A percentile compares a stretch with the other conserved stretches of the same genome.
These are phyloP conservation scores for Smittium mucronatum DNA, from an alignment of 371 early-diverging fungal genomes.

Conservation along the genomic window DNA sequence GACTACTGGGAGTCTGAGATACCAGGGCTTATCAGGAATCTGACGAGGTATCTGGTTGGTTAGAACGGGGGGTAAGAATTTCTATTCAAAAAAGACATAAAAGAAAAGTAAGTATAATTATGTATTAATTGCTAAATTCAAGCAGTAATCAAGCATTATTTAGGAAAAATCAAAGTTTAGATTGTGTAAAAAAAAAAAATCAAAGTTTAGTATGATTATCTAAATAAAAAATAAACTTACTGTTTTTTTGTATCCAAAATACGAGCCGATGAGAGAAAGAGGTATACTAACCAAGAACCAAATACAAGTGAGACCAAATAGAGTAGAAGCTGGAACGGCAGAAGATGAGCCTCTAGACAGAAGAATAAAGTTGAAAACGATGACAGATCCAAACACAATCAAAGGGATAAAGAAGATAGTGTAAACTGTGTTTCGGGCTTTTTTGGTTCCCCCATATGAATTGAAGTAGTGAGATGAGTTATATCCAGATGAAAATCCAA, in stretches of 20 bases:
- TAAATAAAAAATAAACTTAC: slow-evolving; percentile 13
- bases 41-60: slow-evolving; percentile 92
- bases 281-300: slow-evolving; percentile 86
- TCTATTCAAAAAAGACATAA: too few species aligned
- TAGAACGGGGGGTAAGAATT: slow-evolving; percentile 69
- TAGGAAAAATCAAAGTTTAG: too few species aligned
- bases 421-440: slow-evolving; percentile 67
- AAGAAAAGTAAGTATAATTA: too few species aligned
- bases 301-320: slow-evolving; percentile 66
- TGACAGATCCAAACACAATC: slow-evolving; percentile 45
- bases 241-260: slow-evolving; percentile 80
- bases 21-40: slow-evolving; percentile 72
- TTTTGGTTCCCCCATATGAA: slow-evolving; percentile 80
- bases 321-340: slow-evolving; percentile 85
- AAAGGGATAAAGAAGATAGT: slow-evolving; percentile 79
- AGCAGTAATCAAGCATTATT: too few species aligned
- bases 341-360: slow-evolving; percentile 73
- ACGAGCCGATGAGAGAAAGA: slow-evolving; percentile 77
- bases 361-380: slow-evolving; percentile 82
- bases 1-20: slow-evolving; percentile 56
- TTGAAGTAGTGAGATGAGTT: slow-evolving; percentile 82
- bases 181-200: not conserved
- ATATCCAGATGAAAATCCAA: slow-evolving; percentile 75
- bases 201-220: not conserved
- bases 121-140: too few species aligned